Conservation (phyloP, 139 green algal genomes). For the Chlorella sp. region DNA sequence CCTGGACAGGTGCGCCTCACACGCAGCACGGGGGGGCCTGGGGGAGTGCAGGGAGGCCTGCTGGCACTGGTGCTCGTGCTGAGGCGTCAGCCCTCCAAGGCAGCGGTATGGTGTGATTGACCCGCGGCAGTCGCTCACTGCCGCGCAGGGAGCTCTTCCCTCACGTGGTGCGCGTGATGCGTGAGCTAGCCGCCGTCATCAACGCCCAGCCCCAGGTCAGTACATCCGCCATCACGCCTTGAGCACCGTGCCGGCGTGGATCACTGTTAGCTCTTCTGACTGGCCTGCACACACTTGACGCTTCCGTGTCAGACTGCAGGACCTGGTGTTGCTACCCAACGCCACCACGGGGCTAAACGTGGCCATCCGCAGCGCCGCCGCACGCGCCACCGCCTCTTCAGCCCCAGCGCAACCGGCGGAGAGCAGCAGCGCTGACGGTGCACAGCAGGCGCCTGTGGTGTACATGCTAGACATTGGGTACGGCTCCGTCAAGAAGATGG, state of each 20-base stretch:
- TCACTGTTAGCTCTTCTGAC: neutral
- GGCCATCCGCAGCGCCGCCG: slow-evolving; percentile 32
- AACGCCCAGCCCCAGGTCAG: slow-evolving; percentile 18
- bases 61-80: too few species aligned
- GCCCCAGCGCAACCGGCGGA: too few species aligned
- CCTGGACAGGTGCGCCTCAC: slow-evolving; percentile 5
- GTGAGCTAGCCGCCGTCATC: slow-evolving; percentile 43
- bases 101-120: too few species aligned
- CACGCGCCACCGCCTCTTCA: slow-evolving; percentile 22
- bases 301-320: slow-evolving; percentile 11
- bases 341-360: slow-evolving; percentile 63
- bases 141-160: slow-evolving; percentile 48
- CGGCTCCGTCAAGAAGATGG: slow-evolving; percentile 66
- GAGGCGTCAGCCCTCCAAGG: too few species aligned
- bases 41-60: too few species aligned
- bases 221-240: too few species aligned
- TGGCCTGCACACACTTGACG: neutral
- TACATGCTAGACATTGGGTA: slow-evolving; percentile 58
- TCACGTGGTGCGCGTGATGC: slow-evolving; percentile 44
- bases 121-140: too few species aligned
- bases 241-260: neutral
- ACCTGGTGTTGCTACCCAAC: slow-evolving; percentile 66
- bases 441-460: too few species aligned
- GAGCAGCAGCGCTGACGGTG: too few species aligned
- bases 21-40: too few species aligned